phyloP scores from a whole-genome alignment of 2,329 filamentous ascomycete genomes.

The Cercospora beticola region DNA sequence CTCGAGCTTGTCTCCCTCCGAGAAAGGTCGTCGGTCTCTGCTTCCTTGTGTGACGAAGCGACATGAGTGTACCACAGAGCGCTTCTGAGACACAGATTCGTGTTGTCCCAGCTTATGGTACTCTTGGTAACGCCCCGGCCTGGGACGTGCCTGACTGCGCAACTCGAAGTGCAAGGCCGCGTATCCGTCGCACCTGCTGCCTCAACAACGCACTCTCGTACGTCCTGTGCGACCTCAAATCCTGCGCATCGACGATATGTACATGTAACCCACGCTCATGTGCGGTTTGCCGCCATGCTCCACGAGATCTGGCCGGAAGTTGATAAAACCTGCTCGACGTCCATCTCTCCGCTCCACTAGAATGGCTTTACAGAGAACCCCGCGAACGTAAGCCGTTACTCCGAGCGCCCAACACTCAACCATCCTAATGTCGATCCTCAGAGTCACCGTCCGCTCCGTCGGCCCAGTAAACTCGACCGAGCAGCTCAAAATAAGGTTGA shows the following conservation, averaged over 20 bases:
- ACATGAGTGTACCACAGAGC: no score
- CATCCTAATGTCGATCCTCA: slow-evolving; percentile 11
- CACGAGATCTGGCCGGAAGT: neutral
- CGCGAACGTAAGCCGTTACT: neutral
- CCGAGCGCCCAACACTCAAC: neutral
- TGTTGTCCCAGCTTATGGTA: no score
- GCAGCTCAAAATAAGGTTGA: slow-evolving; percentile 12
- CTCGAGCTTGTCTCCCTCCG: no score
- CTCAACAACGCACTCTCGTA: neutral
- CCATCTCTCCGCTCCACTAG: neutral
- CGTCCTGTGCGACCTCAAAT: neutral
- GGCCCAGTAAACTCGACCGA: slow-evolving; percentile 15
- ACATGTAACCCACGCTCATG: neutral
- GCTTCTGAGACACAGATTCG: no score
- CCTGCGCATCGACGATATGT: slow-evolving; percentile 1
- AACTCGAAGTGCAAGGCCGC: no score
- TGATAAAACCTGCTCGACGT: slow-evolving; percentile 2
- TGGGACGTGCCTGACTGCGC: no score
- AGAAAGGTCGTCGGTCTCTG: no score
- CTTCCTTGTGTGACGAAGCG: no score
- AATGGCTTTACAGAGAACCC: neutral
- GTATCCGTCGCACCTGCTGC: slow-evolving; percentile 2
- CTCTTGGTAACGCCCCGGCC: no score
- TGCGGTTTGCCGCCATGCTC: neutral
- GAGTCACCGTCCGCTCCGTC: slow-evolving; percentile 10